Base-by-base conservation (phyloP, 106 monocot genomes). In the Dioscorea alata region DNA sequence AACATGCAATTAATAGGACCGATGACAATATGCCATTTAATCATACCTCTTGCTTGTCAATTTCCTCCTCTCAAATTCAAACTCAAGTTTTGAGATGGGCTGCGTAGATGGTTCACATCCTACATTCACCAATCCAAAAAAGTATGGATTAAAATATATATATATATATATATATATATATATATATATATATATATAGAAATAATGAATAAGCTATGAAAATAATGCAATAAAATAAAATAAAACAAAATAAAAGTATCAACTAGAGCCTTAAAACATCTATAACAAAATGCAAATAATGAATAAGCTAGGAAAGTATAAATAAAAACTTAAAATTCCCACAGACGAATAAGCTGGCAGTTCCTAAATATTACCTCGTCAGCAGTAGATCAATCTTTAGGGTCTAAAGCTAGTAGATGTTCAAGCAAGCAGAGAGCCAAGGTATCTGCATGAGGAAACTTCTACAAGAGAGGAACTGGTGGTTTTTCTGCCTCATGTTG, bases 341-440 rank as follows among this genome's bases (percentile, higher is more conserved):
- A 5, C 42, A 8, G 42, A 42, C 2, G 42, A n/a, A 42, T 42
- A 42, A 42, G 42, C 42, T 8, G 13, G 13, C 2, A 63, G 57
- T 16, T 24, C 5, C 34, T 22, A 42, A 42, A 63, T 49, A 15
- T 68, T 79, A 85, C 82, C 82, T 85, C 85, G 61, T 79, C 88
- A 66, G 88, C 85, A 68, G 67, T 82, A 73, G 82, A 85, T 14
- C 88, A 79, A 74, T 85, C 74, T 77, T 89, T 82, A 60, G 79
- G 79, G 76, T 89, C 85, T 82, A 89, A 89, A 50, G 88, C 85
- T 64, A 85, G 85, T 59, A 89, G 63, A 0, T 79, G 74, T 63
- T 85, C 74, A 17, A 89, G 82, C 52, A 89, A 64, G 24, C 60
- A 24, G 23, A 89, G 71, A 75, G 85, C 89, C 71, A 77, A 68